These are phyloP conservation scores for Globisporangium cylindrosporum DNA, from an alignment of 352 stramenopile genomes.

Conservation along the genomic window DNA sequence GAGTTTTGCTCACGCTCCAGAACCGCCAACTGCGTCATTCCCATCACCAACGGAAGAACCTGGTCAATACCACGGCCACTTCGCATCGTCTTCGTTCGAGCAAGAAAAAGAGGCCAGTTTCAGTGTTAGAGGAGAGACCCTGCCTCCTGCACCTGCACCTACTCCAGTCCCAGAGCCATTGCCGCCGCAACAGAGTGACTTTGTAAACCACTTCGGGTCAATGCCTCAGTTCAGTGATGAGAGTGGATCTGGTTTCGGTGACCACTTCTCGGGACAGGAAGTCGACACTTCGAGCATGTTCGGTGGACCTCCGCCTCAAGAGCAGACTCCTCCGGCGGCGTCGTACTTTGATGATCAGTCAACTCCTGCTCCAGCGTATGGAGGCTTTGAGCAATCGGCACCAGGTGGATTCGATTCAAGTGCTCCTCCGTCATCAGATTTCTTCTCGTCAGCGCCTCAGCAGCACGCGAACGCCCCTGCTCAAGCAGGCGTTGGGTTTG, in stretches of 20 bases:
- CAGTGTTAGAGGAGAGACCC: not conserved
- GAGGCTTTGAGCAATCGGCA: conserved; percentile 24
- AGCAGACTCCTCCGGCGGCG: conserved; percentile 3
- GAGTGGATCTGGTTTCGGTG: conserved; percentile 1
- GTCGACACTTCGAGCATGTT: conserved; percentile 10
- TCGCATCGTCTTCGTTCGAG: conserved; percentile 1
- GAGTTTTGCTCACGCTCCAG: not conserved
- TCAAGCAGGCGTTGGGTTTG: not conserved
- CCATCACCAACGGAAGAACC: not conserved
- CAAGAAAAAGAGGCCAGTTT: not conserved
- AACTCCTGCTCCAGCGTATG: conserved; percentile 18
- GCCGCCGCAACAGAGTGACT: conserved; percentile 7
- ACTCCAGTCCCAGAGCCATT: not conserved
- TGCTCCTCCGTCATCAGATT: conserved; percentile 24
- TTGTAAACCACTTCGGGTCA: conserved; percentile 15
- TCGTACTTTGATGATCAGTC: conserved; percentile 16
- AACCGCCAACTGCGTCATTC: not conserved
- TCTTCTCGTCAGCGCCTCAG: conserved; percentile 34
- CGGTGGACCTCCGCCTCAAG: conserved; percentile 6
- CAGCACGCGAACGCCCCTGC: conserved; percentile 15
- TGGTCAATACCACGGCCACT: conserved; percentile 5
- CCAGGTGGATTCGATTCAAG: conserved; percentile 11
- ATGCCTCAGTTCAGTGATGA: conserved; percentile 1
- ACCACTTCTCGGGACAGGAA: conserved; percentile 6
- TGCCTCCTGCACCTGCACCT: not conserved